Conservation (phyloP, 164 flowering plant genomes). For the Vitis riparia region DNA sequence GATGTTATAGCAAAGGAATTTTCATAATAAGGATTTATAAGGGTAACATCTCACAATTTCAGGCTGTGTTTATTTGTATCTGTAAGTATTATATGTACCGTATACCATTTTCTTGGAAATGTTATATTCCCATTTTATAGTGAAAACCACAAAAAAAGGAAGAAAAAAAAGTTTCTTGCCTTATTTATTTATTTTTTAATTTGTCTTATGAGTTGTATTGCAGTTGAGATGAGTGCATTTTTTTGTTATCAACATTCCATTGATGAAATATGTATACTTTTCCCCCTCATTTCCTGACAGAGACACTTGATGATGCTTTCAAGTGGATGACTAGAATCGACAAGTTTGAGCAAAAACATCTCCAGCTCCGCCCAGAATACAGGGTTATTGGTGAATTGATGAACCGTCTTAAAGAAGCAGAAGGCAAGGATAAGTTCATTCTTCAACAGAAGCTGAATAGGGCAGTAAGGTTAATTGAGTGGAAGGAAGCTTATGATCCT, state of each 20-base stretch:
- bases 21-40: no score
- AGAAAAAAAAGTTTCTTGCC: no score
- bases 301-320: conserved; percentile 65
- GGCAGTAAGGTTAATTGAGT: conserved; percentile 70
- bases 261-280: background rate
- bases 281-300: conserved; percentile 30
- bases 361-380: conserved; percentile 53
- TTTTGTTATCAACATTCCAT: background rate
- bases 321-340: conserved; percentile 69
- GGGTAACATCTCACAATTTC: no score
- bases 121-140: no score
- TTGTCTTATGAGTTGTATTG: background rate
- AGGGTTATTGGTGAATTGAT: conserved; percentile 88
- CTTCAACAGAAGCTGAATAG: conserved; percentile 82
- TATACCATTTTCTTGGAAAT: no score
- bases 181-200: no score
- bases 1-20: no score
- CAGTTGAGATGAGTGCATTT: background rate
- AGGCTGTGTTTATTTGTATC: no score
- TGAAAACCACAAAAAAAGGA: no score
- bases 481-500: conserved; percentile 88
- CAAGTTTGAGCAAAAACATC: conserved; percentile 79
- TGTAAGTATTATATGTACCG: no score
- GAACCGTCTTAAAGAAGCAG: conserved; percentile 63
- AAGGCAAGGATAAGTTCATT: conserved; percentile 71